Conservation (phyloP, 1,284 basidiomycete genomes). For the Ustilago crameri region DNA sequence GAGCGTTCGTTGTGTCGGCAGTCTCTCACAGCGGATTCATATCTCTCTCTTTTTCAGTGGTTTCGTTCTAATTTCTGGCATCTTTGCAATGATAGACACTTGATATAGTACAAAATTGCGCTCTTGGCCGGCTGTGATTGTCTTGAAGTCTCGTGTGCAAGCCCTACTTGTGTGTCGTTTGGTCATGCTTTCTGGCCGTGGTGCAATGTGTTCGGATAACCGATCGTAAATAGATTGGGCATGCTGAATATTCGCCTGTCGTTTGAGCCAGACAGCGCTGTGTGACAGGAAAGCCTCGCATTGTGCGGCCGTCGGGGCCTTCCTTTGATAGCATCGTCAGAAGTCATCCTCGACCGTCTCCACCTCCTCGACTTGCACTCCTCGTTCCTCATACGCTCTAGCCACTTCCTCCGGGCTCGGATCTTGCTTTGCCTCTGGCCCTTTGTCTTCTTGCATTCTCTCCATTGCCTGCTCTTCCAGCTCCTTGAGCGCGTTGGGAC, state of each 20-base stretch:
- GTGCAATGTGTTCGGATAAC: too few relatives aligned
- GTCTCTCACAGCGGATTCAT: neutral
- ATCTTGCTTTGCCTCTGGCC: slow-evolving; percentile 36
- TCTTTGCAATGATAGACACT: slow-evolving; percentile 22
- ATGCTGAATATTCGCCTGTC: too few relatives aligned
- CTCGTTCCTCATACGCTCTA: slow-evolving; percentile 13
- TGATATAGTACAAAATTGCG: slow-evolving; percentile 9
- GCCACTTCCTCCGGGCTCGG: slow-evolving; percentile 30
- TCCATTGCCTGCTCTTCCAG: slow-evolving; percentile 22
- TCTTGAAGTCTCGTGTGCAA: too few relatives aligned
- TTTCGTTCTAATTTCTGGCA: slow-evolving; percentile 7
- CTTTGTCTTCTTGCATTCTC: slow-evolving; percentile 11
- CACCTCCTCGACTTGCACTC: slow-evolving; percentile 20
- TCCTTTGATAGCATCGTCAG: slow-evolving; percentile 4
- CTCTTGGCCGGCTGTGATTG: too few relatives aligned
- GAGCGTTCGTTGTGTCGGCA: slow-evolving; percentile 11
- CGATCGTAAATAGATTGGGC: too few relatives aligned
- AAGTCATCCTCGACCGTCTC: slow-evolving; percentile 13
- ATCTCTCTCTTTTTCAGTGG: neutral
- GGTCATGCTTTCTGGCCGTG: too few relatives aligned
- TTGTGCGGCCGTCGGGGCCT: too few relatives aligned
- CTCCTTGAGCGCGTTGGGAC: slow-evolving; percentile 24
- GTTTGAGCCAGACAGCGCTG: too few relatives aligned
- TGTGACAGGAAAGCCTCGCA: too few relatives aligned
- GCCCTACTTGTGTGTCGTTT: too few relatives aligned